phyloP scores from a whole-genome alignment of 2,329 filamentous ascomycete species.

The Penicillium sp. region DNA sequence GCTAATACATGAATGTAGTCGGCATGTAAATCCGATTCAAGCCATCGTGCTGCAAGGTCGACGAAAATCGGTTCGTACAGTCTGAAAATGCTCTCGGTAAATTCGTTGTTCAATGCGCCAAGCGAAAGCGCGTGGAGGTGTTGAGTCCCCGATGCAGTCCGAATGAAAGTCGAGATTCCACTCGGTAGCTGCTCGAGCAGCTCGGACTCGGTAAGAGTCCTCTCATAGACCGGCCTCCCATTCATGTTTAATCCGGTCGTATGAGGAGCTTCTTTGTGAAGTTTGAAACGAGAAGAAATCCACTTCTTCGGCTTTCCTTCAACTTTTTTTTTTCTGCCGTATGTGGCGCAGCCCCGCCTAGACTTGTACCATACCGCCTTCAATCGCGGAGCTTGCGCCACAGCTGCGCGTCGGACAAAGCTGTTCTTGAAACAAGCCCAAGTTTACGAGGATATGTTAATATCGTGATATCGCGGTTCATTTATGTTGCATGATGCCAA shows the following conservation, averaged over 20 bases:
- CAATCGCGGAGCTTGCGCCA: constrained; percentile 28
- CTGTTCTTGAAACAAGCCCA: constrained; percentile 10
- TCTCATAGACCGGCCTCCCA: constrained; percentile 43
- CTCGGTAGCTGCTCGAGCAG: constrained; percentile 62
- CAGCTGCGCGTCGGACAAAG: constrained; percentile 26
- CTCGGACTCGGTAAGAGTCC: constrained; percentile 54
- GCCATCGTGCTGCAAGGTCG: constrained; percentile 81
- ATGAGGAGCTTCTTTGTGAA: constrained; percentile 34
- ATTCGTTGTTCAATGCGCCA: constrained; percentile 66
- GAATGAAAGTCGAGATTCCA: constrained; percentile 68
- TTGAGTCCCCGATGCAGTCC: constrained; percentile 60
- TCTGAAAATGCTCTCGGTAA: constrained; percentile 71
- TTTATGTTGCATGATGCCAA: constrained; percentile 31
- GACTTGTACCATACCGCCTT: neutral
- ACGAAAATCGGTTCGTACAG: constrained; percentile 74
- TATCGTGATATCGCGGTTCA: constrained; percentile 13
- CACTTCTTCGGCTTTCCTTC: constrained; percentile 14
- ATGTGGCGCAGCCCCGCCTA: constrained; percentile 30
- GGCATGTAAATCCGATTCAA: constrained; percentile 41
- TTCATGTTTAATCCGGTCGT: constrained; percentile 40
- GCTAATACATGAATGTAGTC: constrained; percentile 54
- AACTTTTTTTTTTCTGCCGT: constrained; percentile 41
- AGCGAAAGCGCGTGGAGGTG: constrained; percentile 71
- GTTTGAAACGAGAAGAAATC: constrained; percentile 26
- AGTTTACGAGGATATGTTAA: constrained; percentile 18